phyloP scores from a whole-genome alignment of 805 yeast species.

The Osmozyma mogii region DNA sequence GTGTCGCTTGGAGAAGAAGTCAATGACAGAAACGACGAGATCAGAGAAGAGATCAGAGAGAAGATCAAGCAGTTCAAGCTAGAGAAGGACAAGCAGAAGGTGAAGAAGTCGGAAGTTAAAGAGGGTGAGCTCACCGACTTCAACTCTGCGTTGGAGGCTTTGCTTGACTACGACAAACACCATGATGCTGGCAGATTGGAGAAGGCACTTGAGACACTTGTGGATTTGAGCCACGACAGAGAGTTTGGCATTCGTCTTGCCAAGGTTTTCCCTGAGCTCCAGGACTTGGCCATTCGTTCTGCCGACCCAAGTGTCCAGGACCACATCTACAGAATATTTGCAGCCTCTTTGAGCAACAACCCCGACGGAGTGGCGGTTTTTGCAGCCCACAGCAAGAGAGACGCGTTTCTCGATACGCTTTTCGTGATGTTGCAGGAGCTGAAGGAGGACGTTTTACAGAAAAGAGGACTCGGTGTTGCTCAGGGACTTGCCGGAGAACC shows the following conservation, averaged over 20 bases:
- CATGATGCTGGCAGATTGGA: constrained; percentile 15
- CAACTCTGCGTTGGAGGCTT: constrained; percentile 8
- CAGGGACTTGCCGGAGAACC: constrained; percentile 35
- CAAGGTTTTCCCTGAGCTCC: constrained; percentile 24
- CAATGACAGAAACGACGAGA: constrained; percentile 1
- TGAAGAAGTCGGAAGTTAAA: not conserved
- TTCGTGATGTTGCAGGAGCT: constrained; percentile 14
- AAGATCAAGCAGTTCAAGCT: constrained; percentile 2
- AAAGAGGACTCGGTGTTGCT: constrained; percentile 45
- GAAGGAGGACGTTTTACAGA: constrained; percentile 28
- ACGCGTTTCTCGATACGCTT: constrained; percentile 13
- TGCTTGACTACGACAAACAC: constrained; percentile 5
- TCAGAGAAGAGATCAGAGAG: constrained; percentile 1
- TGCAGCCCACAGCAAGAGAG: constrained; percentile 22
- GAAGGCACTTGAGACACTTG: constrained; percentile 34
- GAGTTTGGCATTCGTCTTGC: constrained; percentile 50
- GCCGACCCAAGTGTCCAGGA: constrained; percentile 26
- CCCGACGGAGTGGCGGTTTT: constrained; percentile 44
- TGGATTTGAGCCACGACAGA: constrained; percentile 60
- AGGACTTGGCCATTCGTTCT: constrained; percentile 13
- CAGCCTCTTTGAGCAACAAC: constrained; percentile 68
- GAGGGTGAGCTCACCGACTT: constrained; percentile 13
- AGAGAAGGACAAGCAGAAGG: constrained; percentile 3
- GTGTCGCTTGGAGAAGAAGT: constrained; percentile 3
- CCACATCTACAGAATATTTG: constrained; percentile 49